phyloP scores from a whole-genome alignment of 2,329 filamentous ascomycete genomes.

The Fusarium coicis region DNA sequence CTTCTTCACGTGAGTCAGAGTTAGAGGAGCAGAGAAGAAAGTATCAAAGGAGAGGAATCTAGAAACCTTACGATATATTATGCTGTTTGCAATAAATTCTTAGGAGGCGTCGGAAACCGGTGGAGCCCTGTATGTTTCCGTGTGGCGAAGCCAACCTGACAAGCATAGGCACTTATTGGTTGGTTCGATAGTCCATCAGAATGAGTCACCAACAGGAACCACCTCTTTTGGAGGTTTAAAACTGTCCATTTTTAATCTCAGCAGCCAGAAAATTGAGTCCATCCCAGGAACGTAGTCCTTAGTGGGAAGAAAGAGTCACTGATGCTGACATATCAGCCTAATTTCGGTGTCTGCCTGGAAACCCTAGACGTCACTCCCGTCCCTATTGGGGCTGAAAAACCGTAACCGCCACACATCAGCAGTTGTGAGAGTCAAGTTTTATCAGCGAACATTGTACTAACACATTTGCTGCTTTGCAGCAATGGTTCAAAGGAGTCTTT shows the following conservation, averaged over 20 bases:
- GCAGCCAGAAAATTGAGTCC: not conserved
- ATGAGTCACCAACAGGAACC: conserved; percentile 29
- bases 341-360: conserved; percentile 10
- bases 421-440: not conserved
- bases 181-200: conserved; percentile 14
- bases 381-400: not conserved
- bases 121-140: conserved; percentile 29
- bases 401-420: not conserved
- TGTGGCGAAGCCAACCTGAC: conserved; percentile 32
- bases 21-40: not conserved
- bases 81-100: conserved; percentile 26
- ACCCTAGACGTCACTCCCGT: not conserved
- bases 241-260: conserved; percentile 9
- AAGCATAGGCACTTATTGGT: conserved; percentile 26
- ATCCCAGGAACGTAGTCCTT: not conserved
- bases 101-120: conserved; percentile 31
- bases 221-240: conserved; percentile 16
- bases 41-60: not conserved
- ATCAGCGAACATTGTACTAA: not conserved
- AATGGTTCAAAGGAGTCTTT: not conserved
- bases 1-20: not conserved
- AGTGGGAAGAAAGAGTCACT: conserved; percentile 26
- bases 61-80: conserved; percentile 26
- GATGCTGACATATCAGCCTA: not conserved
- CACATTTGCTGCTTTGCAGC: not conserved